Conservation (phyloP, 2,329 filamentous ascomycete species). For the Trichoderma polysporum region DNA sequence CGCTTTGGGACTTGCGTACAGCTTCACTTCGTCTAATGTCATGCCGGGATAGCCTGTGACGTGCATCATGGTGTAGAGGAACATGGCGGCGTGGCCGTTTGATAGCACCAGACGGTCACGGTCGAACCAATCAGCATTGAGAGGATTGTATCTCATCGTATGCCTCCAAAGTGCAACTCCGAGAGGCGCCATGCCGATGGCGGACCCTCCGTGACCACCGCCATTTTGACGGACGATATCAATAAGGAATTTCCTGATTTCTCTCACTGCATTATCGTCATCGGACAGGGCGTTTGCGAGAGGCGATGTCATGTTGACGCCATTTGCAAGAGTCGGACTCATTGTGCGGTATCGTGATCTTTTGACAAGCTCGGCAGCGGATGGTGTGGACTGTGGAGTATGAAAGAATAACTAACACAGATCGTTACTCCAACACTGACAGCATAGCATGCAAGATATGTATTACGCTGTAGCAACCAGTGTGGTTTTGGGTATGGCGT, state of each 20-base stretch:
- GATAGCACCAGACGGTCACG: slow-evolving; percentile 62
- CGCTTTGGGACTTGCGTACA: not conserved
- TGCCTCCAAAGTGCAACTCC: slow-evolving; percentile 61
- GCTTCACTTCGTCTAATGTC: not conserved
- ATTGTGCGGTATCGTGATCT: too few relatives aligned
- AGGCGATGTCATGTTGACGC: too few relatives aligned
- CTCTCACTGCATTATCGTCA: not conserved
- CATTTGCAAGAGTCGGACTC: too few relatives aligned
- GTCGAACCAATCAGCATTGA: slow-evolving; percentile 56
- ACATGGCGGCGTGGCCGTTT: slow-evolving; percentile 55
- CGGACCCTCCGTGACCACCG: slow-evolving; percentile 36
- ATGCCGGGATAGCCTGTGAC: not conserved
- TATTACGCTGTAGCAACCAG: too few relatives aligned
- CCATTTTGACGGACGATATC: slow-evolving; percentile 12
- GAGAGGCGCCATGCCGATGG: slow-evolving; percentile 62
- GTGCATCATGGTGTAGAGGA: not conserved
- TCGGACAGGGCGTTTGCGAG: not conserved
- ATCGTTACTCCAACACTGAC: too few relatives aligned
- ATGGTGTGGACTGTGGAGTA: too few relatives aligned
- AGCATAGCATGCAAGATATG: too few relatives aligned
- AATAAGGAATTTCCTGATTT: not conserved
- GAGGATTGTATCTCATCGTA: slow-evolving; percentile 58
- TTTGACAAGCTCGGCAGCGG: too few relatives aligned
- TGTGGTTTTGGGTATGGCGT: too few relatives aligned
- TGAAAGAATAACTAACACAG: too few relatives aligned